phyloP scores from a whole-genome alignment of 176 grass and related monocot genomes.

The Aegilops umbellulata region DNA sequence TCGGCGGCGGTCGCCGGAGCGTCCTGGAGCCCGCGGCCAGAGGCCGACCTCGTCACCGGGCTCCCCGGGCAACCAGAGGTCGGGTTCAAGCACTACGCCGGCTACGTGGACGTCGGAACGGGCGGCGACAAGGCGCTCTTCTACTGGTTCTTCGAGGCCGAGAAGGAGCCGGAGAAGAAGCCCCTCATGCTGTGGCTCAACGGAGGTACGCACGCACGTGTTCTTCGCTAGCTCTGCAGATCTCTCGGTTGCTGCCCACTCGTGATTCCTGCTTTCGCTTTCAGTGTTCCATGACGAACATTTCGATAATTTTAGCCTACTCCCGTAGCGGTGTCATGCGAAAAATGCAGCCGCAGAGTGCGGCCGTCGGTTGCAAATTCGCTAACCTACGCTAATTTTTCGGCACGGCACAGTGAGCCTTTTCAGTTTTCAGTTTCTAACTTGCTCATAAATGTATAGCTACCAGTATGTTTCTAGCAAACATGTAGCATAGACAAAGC shows the following conservation, averaged over 20 bases:
- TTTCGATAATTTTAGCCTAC: background rate
- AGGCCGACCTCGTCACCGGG: slow-evolving; percentile 56
- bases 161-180: slow-evolving; percentile 57
- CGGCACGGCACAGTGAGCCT: background rate
- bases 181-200: slow-evolving; percentile 99
- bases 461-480: too few relatives aligned
- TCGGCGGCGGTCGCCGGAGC: slow-evolving; percentile 1
- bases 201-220: slow-evolving; percentile 56
- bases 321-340: background rate
- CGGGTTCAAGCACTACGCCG: slow-evolving; percentile 75
- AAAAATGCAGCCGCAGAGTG: background rate
- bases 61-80: slow-evolving; percentile 73
- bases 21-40: slow-evolving; percentile 9
- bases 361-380: background rate
- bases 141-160: slow-evolving; percentile 99
- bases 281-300: background rate
- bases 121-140: slow-evolving; percentile 66
- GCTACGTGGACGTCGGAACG: slow-evolving; percentile 57
- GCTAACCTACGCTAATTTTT: background rate
- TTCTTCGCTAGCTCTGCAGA: background rate
- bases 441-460: background rate
- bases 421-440: background rate
- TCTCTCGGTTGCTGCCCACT: slow-evolving; percentile 9
- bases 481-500: too few relatives aligned
- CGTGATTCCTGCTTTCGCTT: background rate